Evolutionary conservation across 352 stramenopile genomes (phyloP), one percentile per base, ranked within the genome.

Genomic region (Phytophthora megakarya): DNA sequence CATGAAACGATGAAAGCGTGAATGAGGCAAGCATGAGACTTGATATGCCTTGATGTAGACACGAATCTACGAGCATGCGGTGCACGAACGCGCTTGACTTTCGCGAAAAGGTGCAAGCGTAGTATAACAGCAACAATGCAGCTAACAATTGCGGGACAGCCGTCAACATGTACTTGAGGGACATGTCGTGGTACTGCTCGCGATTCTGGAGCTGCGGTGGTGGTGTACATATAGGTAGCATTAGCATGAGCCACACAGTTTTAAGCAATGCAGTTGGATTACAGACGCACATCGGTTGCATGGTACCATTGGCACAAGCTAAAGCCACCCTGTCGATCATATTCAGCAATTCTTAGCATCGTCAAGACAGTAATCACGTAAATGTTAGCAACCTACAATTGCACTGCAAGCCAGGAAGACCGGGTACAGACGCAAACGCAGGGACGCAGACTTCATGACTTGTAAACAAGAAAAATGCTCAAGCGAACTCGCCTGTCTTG

Each of bases 301-400:
- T 84, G 67, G 61, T 80, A 88, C 78, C 76, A 89, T 62, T 87
- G 74, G 51, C 76, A 84, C 37, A 78, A 66, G 43, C 56, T 52
- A 26, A 81, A 74, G 52, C 65, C 68, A 11, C 37, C 56, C 79
- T 88, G 30, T 22, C 13, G 22, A 67, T 32, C 33, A 55, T 15
- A 40, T 32, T 53, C 5, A 15, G 12, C 13, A 40, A 2, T 45
- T 43, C 23, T 56, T 23, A 61, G 40, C 28, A 12, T 26, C 23
- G 39, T 43, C 16, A 13, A 23, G 23, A 26, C 5, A 18, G 25
- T 5, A 38, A 3, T 2, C 40, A n/a, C n/a, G n/a, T n/a, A n/a
- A n/a, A 22, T 5, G 19, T 46, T 11, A 8, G 22, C 0, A 55
- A 19, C 11, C 15, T 38, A 84, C 76, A 22, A 71, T 22, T 10